phyloP scores from a whole-genome alignment of 208 protist species.

The Sergeia podlipaevii region DNA sequence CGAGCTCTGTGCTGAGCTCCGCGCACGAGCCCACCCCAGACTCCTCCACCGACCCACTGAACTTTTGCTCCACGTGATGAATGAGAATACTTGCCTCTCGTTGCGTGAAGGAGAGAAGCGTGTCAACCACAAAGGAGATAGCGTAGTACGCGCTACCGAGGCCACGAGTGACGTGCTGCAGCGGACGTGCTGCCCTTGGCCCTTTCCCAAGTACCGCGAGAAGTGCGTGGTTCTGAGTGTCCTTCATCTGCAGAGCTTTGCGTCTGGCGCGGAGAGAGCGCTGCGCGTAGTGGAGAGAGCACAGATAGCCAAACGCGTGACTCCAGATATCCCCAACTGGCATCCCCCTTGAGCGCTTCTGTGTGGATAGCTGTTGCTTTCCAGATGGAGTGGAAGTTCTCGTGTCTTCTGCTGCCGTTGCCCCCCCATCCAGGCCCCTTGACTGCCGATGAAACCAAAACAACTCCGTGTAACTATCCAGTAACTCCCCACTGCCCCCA shows the following conservation, averaged over 20 bases:
- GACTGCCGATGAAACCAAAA: conserved; percentile 81
- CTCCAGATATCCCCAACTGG: conserved; percentile 62
- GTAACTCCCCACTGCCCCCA: conserved; percentile 1
- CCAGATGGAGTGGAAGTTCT: neutral
- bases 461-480: conserved; percentile 36
- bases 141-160: conserved; percentile 74
- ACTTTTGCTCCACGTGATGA: conserved; percentile 52
- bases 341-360: neutral
- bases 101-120: conserved; percentile 68
- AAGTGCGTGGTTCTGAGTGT: conserved; percentile 34
- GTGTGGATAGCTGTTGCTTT: neutral
- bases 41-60: conserved; percentile 13
- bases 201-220: conserved; percentile 24
- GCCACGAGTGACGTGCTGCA: conserved; percentile 26
- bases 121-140: conserved; percentile 73
- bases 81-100: conserved; percentile 35
- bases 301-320: conserved; percentile 78
- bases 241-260: conserved; percentile 53
- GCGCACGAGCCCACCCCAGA: conserved; percentile 42
- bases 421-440: conserved; percentile 17
- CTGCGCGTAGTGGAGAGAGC: conserved; percentile 72
- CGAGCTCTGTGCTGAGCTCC: conserved; percentile 56
- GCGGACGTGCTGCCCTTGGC: neutral
- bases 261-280: conserved; percentile 56
- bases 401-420: neutral